Evolutionary conservation across 1,284 basidiomycete genomes (phyloP).

Genomic region (Violaceomyces palustris): DNA sequence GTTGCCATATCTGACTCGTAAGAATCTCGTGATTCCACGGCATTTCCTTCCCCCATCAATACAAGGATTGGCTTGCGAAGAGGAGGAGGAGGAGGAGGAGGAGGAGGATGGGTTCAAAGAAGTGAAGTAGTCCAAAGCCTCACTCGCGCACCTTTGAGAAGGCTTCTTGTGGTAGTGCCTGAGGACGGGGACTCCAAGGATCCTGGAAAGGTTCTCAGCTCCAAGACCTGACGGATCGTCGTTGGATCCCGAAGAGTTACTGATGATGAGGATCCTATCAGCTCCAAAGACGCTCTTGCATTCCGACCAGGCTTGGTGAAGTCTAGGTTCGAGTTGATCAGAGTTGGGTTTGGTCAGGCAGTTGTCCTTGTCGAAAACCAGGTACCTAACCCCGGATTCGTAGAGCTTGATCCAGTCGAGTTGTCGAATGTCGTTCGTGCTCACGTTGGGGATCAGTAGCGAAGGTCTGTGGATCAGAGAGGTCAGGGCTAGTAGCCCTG

Average conservation of each 20-base stretch:
- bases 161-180: conserved; percentile 74
- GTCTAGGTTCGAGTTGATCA: conserved; percentile 27
- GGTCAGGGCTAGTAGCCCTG: conserved; percentile 70
- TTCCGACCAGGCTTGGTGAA: conserved; percentile 70
- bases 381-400: conserved; percentile 73
- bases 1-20: too few species aligned
- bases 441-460: conserved; percentile 67
- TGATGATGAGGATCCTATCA: conserved; percentile 79
- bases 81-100: conserved; percentile 1
- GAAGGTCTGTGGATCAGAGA: conserved; percentile 69
- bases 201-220: conserved; percentile 76
- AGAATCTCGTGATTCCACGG: too few species aligned
- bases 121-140: conserved; percentile 63
- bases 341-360: conserved; percentile 61
- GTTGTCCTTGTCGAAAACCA: conserved; percentile 95
- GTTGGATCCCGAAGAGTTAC: conserved; percentile 82
- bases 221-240: conserved; percentile 76
- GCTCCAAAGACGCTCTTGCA: conserved; percentile 70
- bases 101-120: conserved; percentile 19
- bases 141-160: conserved; percentile 60
- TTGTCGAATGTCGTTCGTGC: conserved; percentile 76
- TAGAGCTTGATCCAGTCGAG: conserved; percentile 76
- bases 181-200: conserved; percentile 76
- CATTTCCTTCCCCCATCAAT: too few species aligned
- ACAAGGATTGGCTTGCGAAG: conserved; percentile 14